Conservation (phyloP, 2,329 filamentous ascomycete genomes). For the Hypoxylon sp. region DNA sequence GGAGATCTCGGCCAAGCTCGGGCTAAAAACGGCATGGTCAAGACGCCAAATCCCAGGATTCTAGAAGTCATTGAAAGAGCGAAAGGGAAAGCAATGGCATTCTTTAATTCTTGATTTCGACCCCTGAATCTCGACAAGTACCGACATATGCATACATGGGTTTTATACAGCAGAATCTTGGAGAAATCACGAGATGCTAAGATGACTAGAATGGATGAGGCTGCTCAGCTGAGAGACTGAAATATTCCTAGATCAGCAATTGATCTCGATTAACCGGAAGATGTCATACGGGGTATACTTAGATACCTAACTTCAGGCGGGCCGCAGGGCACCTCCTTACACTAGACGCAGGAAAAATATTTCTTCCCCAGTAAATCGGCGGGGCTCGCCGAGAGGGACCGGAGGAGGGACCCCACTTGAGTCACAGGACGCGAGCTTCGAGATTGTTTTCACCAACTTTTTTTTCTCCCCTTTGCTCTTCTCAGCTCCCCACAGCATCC, state of each 20-base stretch:
- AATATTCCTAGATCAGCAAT: background rate
- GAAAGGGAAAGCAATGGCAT: conserved; percentile 24
- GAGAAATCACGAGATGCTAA: conserved; percentile 6
- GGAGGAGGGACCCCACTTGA: conserved; percentile 16
- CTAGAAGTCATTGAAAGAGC: conserved; percentile 24
- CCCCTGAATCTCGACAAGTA: conserved; percentile 1
- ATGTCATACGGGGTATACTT: conserved; percentile 3
- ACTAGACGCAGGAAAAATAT: conserved; percentile 24
- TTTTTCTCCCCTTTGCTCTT: conserved; percentile 6
- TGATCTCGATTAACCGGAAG: background rate
- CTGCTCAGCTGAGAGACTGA: conserved; percentile 2
- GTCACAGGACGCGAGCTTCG: conserved; percentile 16
- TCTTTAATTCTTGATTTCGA: conserved; percentile 1
- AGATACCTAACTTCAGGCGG: background rate
- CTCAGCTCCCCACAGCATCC: conserved; percentile 27
- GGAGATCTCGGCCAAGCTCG: background rate
- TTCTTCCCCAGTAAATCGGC: conserved; percentile 27
- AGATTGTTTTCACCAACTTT: conserved; percentile 30
- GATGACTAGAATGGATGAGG: background rate
- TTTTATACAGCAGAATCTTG: background rate
- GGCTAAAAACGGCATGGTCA: background rate
- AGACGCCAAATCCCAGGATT: background rate
- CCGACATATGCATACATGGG: background rate
- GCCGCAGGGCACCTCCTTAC: background rate
- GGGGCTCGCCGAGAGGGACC: conserved; percentile 24